phyloP scores from a whole-genome alignment of 2,329 filamentous ascomycete genomes.

The Fusarium sp. region DNA sequence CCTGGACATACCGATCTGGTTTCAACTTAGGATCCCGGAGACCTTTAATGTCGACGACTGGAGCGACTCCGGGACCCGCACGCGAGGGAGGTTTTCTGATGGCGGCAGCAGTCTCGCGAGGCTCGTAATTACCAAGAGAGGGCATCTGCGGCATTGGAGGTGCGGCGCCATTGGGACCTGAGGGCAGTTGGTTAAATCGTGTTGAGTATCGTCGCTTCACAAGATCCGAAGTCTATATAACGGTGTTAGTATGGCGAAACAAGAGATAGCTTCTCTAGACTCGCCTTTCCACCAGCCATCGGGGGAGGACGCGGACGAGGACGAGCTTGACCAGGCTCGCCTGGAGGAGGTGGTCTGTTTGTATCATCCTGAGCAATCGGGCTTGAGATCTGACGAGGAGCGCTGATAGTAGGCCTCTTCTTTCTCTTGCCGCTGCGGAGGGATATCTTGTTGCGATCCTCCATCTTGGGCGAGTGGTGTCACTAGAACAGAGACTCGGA shows the following conservation, averaged over 20 bases:
- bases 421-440: constrained; percentile 74
- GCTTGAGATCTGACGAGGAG: constrained; percentile 72
- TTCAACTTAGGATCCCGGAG: constrained; percentile 83
- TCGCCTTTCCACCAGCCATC: constrained; percentile 67
- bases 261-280: constrained; percentile 26
- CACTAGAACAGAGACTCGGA: background rate
- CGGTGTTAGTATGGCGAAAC: constrained; percentile 34
- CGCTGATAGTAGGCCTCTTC: constrained; percentile 70
- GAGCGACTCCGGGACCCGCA: constrained; percentile 61
- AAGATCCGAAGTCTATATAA: constrained; percentile 75
- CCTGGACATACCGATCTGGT: constrained; percentile 82
- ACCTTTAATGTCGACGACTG: constrained; percentile 80
- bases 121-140: constrained; percentile 69
- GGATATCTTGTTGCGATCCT: constrained; percentile 72
- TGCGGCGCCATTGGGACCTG: constrained; percentile 76
- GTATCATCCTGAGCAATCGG: constrained; percentile 67
- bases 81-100: constrained; percentile 65
- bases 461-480: constrained; percentile 57
- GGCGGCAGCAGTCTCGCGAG: constrained; percentile 53
- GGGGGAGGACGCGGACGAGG: constrained; percentile 63
- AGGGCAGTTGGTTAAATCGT: constrained; percentile 82
- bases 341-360: constrained; percentile 41
- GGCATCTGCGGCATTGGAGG: constrained; percentile 79
- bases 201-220: constrained; percentile 96
- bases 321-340: constrained; percentile 50